Evolutionary conservation across 768 basidiomycete genomes (phyloP), one percentile per base, ranked within the genome.

Genomic region (Tylopilus intermedius): DNA sequence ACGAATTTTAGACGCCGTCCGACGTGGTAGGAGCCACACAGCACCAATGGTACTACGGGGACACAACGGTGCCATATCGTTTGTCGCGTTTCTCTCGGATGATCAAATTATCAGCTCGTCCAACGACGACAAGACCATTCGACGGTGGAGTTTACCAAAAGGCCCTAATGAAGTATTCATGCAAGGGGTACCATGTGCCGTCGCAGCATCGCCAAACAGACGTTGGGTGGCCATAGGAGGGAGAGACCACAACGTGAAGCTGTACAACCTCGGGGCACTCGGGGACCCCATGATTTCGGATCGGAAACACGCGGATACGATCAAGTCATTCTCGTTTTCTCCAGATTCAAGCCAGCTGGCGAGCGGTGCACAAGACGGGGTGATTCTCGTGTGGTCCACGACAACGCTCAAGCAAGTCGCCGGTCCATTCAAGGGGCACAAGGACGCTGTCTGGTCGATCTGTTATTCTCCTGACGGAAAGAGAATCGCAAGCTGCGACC

Each of bases 401-500:
- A 13, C 27, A 3, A 46, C 45, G 2, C 56, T 65, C 15, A 14
- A 47, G 27, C 42, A 22, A 24, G 10, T 56, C 4, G 50, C 51
- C 5, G 55, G 42, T 22, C 60, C 56, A 7, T 44, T 56, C 6
- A 14, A 45, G 18, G 54, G 54, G 1, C 53, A 65, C 42, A 40
- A 0, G 6, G 60, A 59, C 18, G 0, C 47, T 3, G 53, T 64
- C n/a, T 60, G 57, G 58, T 60, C 50, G 18, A 21, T 64, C 8
- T 50, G 52, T 26, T 60, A 56, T 42, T 64, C 63, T 5, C 63
- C 61, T 0, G 47, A 60, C n/a, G 63, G 58, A 29, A 45, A 11
- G 18, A 57, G 43, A 30, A 32, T 64, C 6, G 63, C 63, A 30
- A 60, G 55, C 33, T 60, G 63, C 27, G 63, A 64, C 33, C 42